These are phyloP conservation scores for Boletus pseudopeckii DNA, from an alignment of 768 basidiomycete species.

Conservation along the genomic window DNA sequence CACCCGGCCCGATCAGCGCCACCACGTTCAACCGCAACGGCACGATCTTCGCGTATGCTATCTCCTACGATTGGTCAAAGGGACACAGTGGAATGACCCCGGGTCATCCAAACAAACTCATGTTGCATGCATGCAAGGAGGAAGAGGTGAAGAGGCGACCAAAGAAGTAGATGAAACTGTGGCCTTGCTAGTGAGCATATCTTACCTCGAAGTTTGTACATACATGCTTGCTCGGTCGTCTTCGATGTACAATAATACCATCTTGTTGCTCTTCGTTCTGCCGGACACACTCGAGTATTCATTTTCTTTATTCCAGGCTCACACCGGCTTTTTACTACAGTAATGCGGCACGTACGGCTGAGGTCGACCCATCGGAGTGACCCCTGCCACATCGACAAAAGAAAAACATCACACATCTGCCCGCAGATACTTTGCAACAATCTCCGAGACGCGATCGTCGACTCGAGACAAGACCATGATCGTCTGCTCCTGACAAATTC, in stretches of 20 bases:
- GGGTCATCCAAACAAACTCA: constrained; percentile 68
- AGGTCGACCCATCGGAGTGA: background rate
- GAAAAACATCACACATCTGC: background rate
- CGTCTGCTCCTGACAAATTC: constrained; percentile 9
- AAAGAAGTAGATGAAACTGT: constrained; percentile 26
- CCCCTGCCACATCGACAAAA: background rate
- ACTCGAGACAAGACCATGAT: constrained; percentile 13
- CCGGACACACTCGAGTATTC: background rate
- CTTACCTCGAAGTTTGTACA: background rate
- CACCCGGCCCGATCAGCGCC: constrained; percentile 72
- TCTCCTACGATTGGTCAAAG: constrained; percentile 94
- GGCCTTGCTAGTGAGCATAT: background rate
- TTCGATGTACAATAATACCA: constrained; percentile 17
- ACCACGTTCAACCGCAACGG: constrained; percentile 86
- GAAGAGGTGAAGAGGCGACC: constrained; percentile 76
- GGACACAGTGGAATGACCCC: constrained; percentile 83
- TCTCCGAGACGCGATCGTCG: constrained; percentile 15
- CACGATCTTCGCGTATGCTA: constrained; percentile 85
- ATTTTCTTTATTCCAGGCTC: background rate
- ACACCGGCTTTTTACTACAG: background rate
- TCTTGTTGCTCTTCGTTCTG: background rate
- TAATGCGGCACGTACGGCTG: background rate
- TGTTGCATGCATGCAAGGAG: constrained; percentile 82
- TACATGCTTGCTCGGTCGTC: constrained; percentile 3
- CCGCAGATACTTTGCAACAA: constrained; percentile 12